Evolutionary conservation across 2,329 filamentous ascomycete genomes (phyloP), one percentile per base, ranked within the genome.

Genomic region (Trichophyton verrucosum): DNA sequence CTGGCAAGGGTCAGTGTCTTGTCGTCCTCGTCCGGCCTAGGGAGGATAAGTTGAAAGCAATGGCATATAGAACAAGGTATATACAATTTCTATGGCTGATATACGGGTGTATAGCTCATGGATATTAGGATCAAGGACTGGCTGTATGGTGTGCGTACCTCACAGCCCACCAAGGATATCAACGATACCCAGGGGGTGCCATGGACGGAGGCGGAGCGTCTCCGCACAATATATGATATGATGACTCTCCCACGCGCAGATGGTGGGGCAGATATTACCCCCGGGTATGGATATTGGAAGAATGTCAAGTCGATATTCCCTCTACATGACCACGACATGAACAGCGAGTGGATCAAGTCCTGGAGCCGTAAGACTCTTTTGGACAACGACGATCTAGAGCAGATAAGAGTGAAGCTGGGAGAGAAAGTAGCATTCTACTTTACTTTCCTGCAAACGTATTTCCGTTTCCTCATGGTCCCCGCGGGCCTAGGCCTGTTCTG

Each of bases 361-460:
- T 87, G 89, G 81, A 86, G 86, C 68, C 83, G 80, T 57, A 88
- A 87, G 71, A 87, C 86, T 63, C 79, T 86, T 49, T 76, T 91
- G 9, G 81, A 82, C 60, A 75, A 83, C 40, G 73, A 80, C 57
- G 83, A 90, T 67, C 76, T 95, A n/a, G 83, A 88, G 68, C 80
- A 83, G 55, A 90, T 95, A 64, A 83, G 87, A 27, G 81, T 90
- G 69, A 80, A 85, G 65, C 90, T 91, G 72, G 89, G 89, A 57
- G 87, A 92, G 17, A 64, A 84, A 80, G 88, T 96, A 62, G 92
- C 89, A 40, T 95, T 95, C 73, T 97, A 97, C 77, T 97, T 96
- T 72, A 90, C 91, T 44, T 97, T 97, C 70, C 81, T 95, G 36
- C 89, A 95, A 70, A 87, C 87, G 38, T 97, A 97, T 75, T 95